Conservation (phyloP, 2,329 filamentous ascomycete species). For the Trichoderma koningii region DNA sequence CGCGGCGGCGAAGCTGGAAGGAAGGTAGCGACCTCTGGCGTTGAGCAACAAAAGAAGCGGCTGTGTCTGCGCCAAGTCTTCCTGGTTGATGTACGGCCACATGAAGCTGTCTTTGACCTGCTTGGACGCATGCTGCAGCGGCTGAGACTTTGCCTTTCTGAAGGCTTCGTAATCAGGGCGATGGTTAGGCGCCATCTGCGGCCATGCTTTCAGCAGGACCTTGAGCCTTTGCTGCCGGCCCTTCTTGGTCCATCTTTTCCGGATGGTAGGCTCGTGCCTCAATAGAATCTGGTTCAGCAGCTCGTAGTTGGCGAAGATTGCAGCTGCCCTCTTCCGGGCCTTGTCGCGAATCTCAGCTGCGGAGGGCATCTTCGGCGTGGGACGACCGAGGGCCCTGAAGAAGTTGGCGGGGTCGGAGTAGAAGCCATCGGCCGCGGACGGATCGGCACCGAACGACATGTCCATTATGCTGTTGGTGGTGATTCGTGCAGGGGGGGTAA, state of each 20-base stretch:
- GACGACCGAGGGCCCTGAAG: no score
- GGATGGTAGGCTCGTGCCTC: constrained; percentile 41
- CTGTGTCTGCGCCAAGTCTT: constrained; percentile 52
- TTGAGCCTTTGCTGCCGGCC: constrained; percentile 48
- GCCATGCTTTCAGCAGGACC: constrained; percentile 52
- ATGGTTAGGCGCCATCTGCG: constrained; percentile 51
- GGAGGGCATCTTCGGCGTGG: neutral
- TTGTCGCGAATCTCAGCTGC: no score
- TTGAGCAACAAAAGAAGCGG: constrained; percentile 54
- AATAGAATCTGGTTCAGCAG: neutral
- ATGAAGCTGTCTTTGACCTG: constrained; percentile 43
- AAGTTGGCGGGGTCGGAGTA: no score
- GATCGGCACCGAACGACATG: no score
- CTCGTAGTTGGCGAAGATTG: neutral
- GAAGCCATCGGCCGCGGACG: no score
- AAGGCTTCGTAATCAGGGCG: constrained; percentile 53
- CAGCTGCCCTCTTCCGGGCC: neutral
- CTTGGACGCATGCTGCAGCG: constrained; percentile 20
- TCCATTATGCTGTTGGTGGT: no score
- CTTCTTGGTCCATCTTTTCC: constrained; percentile 59
- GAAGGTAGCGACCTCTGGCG: constrained; percentile 50
- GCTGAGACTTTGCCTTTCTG: constrained; percentile 30
- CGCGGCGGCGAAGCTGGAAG: constrained; percentile 49
- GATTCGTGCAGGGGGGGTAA: no score
- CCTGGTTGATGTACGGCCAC: constrained; percentile 59